phyloP scores from a whole-genome alignment of 805 yeast genomes.

The Cyberlindnera petersonii region DNA sequence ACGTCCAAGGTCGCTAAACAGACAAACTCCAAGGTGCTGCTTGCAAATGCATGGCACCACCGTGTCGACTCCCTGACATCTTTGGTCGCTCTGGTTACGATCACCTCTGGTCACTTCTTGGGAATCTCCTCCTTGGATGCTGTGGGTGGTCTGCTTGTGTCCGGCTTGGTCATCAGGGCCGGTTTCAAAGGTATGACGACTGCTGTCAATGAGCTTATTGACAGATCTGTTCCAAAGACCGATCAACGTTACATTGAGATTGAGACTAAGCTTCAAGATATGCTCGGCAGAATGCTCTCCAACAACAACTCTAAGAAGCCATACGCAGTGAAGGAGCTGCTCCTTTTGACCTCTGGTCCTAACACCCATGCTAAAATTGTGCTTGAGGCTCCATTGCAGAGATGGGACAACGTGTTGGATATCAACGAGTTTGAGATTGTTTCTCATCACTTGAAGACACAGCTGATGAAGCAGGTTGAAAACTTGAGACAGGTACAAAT shows the following conservation, averaged over 20 bases:
- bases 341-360: slow-evolving; percentile 57
- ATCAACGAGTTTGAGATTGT: slow-evolving; percentile 41
- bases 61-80: slow-evolving; percentile 92
- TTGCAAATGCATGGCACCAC: slow-evolving; percentile 99
- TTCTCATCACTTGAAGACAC: slow-evolving; percentile 32
- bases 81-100: slow-evolving; percentile 82
- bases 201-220: slow-evolving; percentile 75
- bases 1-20: slow-evolving; percentile 76
- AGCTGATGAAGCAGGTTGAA: slow-evolving; percentile 37
- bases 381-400: slow-evolving; percentile 40
- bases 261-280: slow-evolving; percentile 36
- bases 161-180: slow-evolving; percentile 75
- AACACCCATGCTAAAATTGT: slow-evolving; percentile 37
- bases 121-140: slow-evolving; percentile 85
- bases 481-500: slow-evolving; percentile 41
- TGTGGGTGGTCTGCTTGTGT: slow-evolving; percentile 85
- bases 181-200: slow-evolving; percentile 71
- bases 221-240: slow-evolving; percentile 53
- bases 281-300: slow-evolving; percentile 33
- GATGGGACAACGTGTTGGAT: slow-evolving; percentile 41
- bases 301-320: slow-evolving; percentile 39
- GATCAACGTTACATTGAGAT: slow-evolving; percentile 47
- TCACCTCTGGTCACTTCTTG: slow-evolving; percentile 77
- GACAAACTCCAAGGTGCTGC: slow-evolving; percentile 80
- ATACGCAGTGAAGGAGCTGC: slow-evolving; percentile 37